Base-by-base conservation (phyloP, 805 yeast species). In the Candida andamanensis region DNA sequence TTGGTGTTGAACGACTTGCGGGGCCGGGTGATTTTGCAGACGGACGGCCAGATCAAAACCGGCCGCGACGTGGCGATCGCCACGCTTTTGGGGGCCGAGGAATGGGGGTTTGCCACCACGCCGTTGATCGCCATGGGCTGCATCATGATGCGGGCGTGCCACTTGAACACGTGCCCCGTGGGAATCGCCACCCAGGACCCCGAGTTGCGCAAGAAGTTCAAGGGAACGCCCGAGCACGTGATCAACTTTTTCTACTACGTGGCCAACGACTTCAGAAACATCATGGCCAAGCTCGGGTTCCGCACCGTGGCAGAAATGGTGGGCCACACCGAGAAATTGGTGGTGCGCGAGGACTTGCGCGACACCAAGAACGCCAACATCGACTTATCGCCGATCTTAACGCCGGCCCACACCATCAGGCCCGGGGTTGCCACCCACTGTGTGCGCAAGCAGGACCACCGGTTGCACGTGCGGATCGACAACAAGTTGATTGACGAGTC, bases 101-200 rank as follows among this genome's bases (percentile, higher is more conserved):
- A 92, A 57, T 92, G 95, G 83, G 96, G 97, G 18, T 81, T 92
- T 54, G 98, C 98, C 17, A 90, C 98, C 17, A 80, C 96, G 44
- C 97, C 98, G 25, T 74, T 90, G 57, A 89, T 90, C 49, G 92
- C 97, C 20, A 77, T 90, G 89, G 97, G 97, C 41, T 90, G 98
- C 71, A 83, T 90, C 56, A 80, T 87, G 85, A 82, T 89, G 84
- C 76, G 95, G 21, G 20, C 26, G 24, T 26, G 29, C 14, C 97
- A 90, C 59, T 68, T 85, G 39, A 85, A 85, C 66, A 77, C 95
- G 24, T 90, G 98, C 63, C 96, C 98, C 17, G 98, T 90, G 30
- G 98, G 98, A 65, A 85, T 90, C 67, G 98, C 98, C 28, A 90
- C 98, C 18, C 98, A 92, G 63, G 97, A 90, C 59, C 97, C 97